Evolutionary conservation across 345 rosid genomes (phyloP).

Genomic region (Zanthoxylum bungeanum): DNA sequence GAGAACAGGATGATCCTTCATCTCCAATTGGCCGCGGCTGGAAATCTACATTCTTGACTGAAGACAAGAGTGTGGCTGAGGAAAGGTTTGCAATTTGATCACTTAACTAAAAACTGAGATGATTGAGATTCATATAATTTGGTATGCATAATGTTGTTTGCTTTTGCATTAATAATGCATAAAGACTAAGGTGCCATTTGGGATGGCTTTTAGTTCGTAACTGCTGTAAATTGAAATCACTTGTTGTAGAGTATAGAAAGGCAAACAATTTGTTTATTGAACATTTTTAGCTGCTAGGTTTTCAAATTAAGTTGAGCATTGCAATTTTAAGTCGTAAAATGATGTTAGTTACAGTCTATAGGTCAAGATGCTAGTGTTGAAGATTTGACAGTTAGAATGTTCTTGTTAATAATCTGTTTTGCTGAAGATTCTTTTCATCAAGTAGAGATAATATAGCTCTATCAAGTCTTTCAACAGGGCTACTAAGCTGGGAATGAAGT

Average conservation of each 20-base stretch:
- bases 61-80: conserved; percentile 63
- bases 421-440: not conserved
- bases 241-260: not conserved
- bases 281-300: not conserved
- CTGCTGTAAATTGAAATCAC: not conserved
- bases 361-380: not conserved
- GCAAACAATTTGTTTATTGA: not conserved
- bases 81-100: conserved; percentile 44
- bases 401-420: not conserved
- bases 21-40: conserved; percentile 94
- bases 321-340: not conserved
- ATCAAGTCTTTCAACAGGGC: conserved; percentile 43
- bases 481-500: conserved; percentile 65
- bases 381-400: not conserved
- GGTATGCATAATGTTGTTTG: not conserved
- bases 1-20: conserved; percentile 76
- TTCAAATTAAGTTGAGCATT: not conserved
- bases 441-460: not conserved
- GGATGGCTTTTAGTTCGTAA: not conserved
- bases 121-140: not conserved
- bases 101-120: not conserved
- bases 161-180: not conserved
- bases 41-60: conserved; percentile 87
- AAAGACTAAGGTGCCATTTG: not conserved
- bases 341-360: not conserved